phyloP scores from a whole-genome alignment of 2,329 filamentous ascomycete species.

The Colletotrichum chlorophyti region DNA sequence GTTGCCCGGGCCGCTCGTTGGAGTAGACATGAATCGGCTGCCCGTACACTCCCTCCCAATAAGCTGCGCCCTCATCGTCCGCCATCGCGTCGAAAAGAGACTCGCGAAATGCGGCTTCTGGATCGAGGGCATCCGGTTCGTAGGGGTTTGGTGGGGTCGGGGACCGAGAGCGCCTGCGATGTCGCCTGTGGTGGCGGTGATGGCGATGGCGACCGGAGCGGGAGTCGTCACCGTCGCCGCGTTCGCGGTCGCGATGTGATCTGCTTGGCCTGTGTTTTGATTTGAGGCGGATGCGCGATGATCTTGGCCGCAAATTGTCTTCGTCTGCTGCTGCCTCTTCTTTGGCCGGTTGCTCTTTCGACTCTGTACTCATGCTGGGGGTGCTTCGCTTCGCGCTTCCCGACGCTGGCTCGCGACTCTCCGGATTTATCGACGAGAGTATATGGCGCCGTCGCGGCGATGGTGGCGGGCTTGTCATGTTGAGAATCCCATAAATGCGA shows the following conservation, averaged over 20 bases:
- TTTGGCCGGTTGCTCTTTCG: neutral
- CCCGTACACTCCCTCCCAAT: slow-evolving; percentile 96
- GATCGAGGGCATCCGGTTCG: slow-evolving; percentile 59
- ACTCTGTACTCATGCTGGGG: neutral
- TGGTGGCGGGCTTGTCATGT: slow-evolving; percentile 40
- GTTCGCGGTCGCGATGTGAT: slow-evolving; percentile 32
- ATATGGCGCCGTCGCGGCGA: slow-evolving; percentile 54
- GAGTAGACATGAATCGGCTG: slow-evolving; percentile 89
- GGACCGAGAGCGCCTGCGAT: slow-evolving; percentile 45
- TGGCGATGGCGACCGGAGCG: slow-evolving; percentile 35
- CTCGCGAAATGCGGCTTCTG: slow-evolving; percentile 84
- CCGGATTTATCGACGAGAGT: slow-evolving; percentile 54
- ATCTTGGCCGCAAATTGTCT: slow-evolving; percentile 23
- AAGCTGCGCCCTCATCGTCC: slow-evolving; percentile 93
- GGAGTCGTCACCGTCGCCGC: slow-evolving; percentile 33
- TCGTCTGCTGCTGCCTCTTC: neutral
- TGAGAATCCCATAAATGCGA: slow-evolving; percentile 32
- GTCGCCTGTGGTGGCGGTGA: slow-evolving; percentile 34
- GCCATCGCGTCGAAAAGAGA: slow-evolving; percentile 96
- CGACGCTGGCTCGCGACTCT: neutral
- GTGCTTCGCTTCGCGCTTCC: slow-evolving; percentile 21
- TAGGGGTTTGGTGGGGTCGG: slow-evolving; percentile 55
- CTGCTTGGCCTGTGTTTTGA: slow-evolving; percentile 38
- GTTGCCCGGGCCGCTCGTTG: slow-evolving; percentile 50
- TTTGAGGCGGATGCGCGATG: slow-evolving; percentile 51